Conservation (phyloP, 2,329 filamentous ascomycete species). For the Cladosporium sphaerospermum region DNA sequence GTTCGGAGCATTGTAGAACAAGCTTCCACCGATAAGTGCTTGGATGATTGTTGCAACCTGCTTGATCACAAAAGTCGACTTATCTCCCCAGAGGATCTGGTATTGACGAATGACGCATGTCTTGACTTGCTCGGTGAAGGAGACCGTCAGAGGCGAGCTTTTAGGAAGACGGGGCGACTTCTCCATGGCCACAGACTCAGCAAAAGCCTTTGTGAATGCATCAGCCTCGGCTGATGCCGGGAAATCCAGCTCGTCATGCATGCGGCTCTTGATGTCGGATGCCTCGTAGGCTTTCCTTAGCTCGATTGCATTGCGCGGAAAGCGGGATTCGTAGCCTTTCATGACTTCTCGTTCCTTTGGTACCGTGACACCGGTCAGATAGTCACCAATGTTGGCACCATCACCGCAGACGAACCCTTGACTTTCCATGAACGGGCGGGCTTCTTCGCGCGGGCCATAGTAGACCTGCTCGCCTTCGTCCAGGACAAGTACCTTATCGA, state of each 20-base stretch:
- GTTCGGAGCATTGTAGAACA: constrained; percentile 59
- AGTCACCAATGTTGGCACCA: constrained; percentile 60
- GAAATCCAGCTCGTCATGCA: constrained; percentile 54
- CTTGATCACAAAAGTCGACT: constrained; percentile 56
- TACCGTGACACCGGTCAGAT: constrained; percentile 59
- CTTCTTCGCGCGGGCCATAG: constrained; percentile 55
- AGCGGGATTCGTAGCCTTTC: constrained; percentile 37
- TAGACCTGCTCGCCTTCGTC: constrained; percentile 61
- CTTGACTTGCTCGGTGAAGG: constrained; percentile 50
- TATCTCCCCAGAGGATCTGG: constrained; percentile 60
- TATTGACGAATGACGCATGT: constrained; percentile 56
- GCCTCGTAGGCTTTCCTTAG: constrained; percentile 48
- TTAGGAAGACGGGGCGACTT: constrained; percentile 49
- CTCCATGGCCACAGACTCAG: constrained; percentile 46
- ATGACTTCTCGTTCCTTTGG: constrained; percentile 43
- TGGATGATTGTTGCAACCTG: constrained; percentile 53
- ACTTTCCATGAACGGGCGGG: constrained; percentile 58
- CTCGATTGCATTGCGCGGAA: constrained; percentile 39
- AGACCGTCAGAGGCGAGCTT: constrained; percentile 51
- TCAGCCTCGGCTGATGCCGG: constrained; percentile 46
- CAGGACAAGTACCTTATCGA: constrained; percentile 64
- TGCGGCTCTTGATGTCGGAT: constrained; percentile 44
- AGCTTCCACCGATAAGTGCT: constrained; percentile 56
- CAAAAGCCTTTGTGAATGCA: constrained; percentile 49
- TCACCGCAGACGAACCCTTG: constrained; percentile 58